Conservation (phyloP, 306 rosid genomes). For the Dicorynia guianensis region DNA sequence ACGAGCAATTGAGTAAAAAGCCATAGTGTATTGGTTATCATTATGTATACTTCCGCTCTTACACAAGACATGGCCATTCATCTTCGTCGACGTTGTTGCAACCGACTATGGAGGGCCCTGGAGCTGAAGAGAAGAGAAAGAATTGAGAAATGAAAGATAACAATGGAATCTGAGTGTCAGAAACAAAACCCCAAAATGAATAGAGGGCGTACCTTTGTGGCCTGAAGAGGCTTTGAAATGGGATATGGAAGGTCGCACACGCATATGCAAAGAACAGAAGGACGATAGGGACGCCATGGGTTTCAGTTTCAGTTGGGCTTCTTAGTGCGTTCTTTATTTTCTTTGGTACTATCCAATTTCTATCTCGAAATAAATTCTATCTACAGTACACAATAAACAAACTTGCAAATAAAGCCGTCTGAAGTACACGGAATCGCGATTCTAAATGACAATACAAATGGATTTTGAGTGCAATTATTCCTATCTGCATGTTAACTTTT, state of each 20-base stretch:
- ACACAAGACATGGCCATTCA: slow-evolving; percentile 20
- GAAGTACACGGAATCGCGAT: no score
- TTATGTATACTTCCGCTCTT: slow-evolving; percentile 9
- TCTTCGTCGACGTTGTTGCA: slow-evolving; percentile 11
- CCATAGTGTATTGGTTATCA: no score
- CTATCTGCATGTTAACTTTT: no score
- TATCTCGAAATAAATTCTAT: no score
- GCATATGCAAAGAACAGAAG: slow-evolving; percentile 18
- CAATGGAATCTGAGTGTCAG: no score
- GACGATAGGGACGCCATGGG: slow-evolving; percentile 63
- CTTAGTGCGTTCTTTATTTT: slow-evolving; percentile 21
- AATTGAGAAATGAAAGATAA: no score
- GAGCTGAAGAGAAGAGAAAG: slow-evolving; percentile 36
- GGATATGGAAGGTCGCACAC: slow-evolving; percentile 39
- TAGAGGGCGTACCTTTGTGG: slow-evolving; percentile 26
- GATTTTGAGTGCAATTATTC: no score
- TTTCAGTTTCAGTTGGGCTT: slow-evolving; percentile 38
- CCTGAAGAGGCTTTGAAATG: slow-evolving; percentile 26
- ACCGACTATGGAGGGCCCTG: slow-evolving; percentile 23
- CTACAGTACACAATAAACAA: no score
- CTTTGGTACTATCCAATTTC: not conserved
- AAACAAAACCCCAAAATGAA: no score
- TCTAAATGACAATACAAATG: no score
- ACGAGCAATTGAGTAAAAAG: not conserved
- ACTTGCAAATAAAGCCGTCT: no score